Conservation (phyloP, 2,329 filamentous ascomycete species). For the Diaporthe vaccinii region DNA sequence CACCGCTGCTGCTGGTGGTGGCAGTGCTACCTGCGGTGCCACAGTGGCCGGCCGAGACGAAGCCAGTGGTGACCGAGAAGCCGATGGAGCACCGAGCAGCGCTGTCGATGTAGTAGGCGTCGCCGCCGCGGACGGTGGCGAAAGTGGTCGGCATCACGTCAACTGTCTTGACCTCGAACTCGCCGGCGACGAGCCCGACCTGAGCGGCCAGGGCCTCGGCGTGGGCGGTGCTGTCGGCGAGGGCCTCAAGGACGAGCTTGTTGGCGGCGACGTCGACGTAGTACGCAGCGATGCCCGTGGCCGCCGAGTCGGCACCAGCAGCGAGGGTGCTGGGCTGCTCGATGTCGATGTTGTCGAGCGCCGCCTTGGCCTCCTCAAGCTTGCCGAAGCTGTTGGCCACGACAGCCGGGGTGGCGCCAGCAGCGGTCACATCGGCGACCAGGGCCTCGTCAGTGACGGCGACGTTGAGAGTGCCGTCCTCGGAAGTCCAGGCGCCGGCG, state of each 20-base stretch:
- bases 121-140: not conserved
- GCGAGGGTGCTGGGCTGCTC: not conserved
- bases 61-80: constrained; percentile 16
- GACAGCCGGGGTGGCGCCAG: constrained; percentile 3
- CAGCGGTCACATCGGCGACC: constrained; percentile 11
- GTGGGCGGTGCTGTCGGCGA: constrained; percentile 22
- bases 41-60: constrained; percentile 31
- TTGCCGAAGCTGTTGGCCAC: constrained; percentile 14
- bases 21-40: not conserved
- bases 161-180: constrained; percentile 2
- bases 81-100: constrained; percentile 1
- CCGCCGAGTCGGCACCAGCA: not conserved
- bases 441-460: constrained; percentile 15
- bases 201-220: not conserved
- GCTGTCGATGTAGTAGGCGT: not conserved
- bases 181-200: not conserved
- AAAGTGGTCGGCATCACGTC: not conserved
- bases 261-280: constrained; percentile 30
- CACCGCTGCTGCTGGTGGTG: not conserved
- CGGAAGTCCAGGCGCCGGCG: constrained; percentile 5
- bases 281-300: not conserved
- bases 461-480: constrained; percentile 14
- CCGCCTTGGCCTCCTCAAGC: constrained; percentile 10
- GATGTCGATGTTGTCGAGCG: constrained; percentile 4
- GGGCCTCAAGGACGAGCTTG: constrained; percentile 22